phyloP scores from a whole-genome alignment of 352 stramenopile genomes.

The Phytopythium aichiense region DNA sequence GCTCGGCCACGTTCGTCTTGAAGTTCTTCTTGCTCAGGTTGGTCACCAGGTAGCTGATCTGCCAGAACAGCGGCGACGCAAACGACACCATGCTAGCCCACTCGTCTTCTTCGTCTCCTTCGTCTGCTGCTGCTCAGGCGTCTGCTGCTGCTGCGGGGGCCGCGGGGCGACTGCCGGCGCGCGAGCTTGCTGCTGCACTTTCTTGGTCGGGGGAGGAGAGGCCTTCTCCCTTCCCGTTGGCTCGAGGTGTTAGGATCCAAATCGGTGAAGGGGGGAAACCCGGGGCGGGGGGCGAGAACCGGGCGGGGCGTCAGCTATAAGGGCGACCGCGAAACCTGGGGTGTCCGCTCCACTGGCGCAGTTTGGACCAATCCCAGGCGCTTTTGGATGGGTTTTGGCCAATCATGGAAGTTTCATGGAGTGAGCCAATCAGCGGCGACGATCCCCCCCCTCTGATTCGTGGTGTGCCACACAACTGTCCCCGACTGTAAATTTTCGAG shows the following conservation, averaged over 20 bases:
- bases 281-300: conserved; percentile 3
- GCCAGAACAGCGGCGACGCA: conserved; percentile 91
- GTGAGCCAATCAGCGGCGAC: conserved; percentile 2
- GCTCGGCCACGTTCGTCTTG: conserved; percentile 90
- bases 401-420: no score
- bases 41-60: conserved; percentile 92
- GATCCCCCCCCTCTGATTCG: neutral
- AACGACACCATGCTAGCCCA: conserved; percentile 76
- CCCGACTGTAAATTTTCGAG: neutral
- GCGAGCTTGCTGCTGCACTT: neutral
- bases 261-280: conserved; percentile 1
- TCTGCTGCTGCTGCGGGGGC: neutral
- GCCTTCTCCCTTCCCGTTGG: conserved; percentile 6
- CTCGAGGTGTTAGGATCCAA: conserved; percentile 6
- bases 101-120: neutral
- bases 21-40: conserved; percentile 94
- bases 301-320: conserved; percentile 24
- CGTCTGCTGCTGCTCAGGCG: neutral
- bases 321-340: neutral
- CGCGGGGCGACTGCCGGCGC: neutral
- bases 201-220: conserved; percentile 8
- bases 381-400: no score
- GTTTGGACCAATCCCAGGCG: conserved; percentile 15
- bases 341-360: no score
- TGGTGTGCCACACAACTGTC: neutral